Conservation (phyloP, 352 stramenopile genomes). For the Phytophthora foliorum region DNA sequence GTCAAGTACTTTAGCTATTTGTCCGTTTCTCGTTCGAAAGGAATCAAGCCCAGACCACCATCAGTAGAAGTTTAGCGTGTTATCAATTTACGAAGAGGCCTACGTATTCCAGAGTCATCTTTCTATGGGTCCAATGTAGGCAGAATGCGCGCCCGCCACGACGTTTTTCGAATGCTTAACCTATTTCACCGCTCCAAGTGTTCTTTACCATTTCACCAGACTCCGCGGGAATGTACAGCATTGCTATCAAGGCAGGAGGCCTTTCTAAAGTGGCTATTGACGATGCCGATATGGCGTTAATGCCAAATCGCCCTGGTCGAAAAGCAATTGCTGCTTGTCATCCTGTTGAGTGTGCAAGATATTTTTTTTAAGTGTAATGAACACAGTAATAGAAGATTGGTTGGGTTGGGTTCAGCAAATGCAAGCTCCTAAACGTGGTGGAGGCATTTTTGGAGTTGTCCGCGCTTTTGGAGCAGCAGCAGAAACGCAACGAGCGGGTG, state of each 20-base stretch:
- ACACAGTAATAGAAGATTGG: conserved; percentile 6
- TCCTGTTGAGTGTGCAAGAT: conserved; percentile 6
- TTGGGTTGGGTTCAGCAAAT: conserved; percentile 9
- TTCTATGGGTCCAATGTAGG: conserved; percentile 32
- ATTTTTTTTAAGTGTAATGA: conserved; percentile 5
- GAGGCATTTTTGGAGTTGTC: conserved; percentile 34
- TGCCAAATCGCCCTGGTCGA: conserved; percentile 10
- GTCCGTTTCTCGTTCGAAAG: neutral
- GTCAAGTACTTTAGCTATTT: conserved; percentile 22
- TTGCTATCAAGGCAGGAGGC: neutral
- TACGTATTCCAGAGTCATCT: conserved; percentile 9
- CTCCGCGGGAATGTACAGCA: conserved; percentile 9
- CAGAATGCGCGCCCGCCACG: conserved; percentile 14
- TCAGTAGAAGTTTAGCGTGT: conserved; percentile 5
- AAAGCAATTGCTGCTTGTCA: neutral
- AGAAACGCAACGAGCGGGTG: conserved; percentile 36
- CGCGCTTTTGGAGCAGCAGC: conserved; percentile 24
- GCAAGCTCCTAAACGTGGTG: conserved; percentile 6
- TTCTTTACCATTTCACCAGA: conserved; percentile 43
- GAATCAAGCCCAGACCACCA: neutral
- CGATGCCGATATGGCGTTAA: neutral
- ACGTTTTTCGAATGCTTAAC: conserved; percentile 33
- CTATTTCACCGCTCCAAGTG: conserved; percentile 24
- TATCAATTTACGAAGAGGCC: conserved; percentile 24
- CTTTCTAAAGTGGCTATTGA: neutral